Base-by-base conservation (phyloP, 495 filamentous ascomycete species). In the Aspergillus steynii region DNA sequence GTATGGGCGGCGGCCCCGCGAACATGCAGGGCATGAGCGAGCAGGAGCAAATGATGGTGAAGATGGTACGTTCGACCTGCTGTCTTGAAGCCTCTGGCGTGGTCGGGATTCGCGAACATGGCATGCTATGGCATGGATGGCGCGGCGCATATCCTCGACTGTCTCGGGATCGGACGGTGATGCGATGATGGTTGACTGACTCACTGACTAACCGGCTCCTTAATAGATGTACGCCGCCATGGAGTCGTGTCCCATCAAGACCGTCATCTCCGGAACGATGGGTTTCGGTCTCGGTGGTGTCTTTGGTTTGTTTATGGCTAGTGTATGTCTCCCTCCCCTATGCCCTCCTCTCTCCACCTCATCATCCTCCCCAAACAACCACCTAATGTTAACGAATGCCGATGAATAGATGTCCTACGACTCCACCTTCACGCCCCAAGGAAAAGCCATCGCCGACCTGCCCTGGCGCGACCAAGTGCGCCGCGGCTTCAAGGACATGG, bases 381-480 rank as follows among this genome's bases (percentile, higher is more conserved):
- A 10, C 42, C 55, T 47, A 48, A n/a, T n/a, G n/a, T n/a, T n/a
- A n/a, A n/a, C n/a, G n/a, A n/a, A n/a, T n/a, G n/a, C n/a, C n/a
- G n/a, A n/a, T n/a, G n/a, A n/a, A n/a, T 67, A 94, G 90, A 96
- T 96, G 93, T 86, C 88, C 77, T 96, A 96, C 83, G 91, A 96
- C 68, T 93, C 91, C 3, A 86, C 91, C 51, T 79, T 90, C 68
- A 86, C 83, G 46, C 80, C 88, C 14, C 83, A 83, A 70, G 82
- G 87, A 50, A 73, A 80, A 55, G 81, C 85, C 56, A 81, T 96
- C 64, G 69, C 84, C 59, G 82, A 86, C 49, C 85, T 99, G 37
- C 93, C 95, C 52, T 79, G 92, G 58, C 83, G 86, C 27, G 83
- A 97, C 70, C 95, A 97, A 75, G 77, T 98, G 28, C 85, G 83